Evolutionary conservation across 208 protist genomes (phyloP), one percentile per base, ranked within the genome.

Genomic region (Herpetomonas tarakana): DNA sequence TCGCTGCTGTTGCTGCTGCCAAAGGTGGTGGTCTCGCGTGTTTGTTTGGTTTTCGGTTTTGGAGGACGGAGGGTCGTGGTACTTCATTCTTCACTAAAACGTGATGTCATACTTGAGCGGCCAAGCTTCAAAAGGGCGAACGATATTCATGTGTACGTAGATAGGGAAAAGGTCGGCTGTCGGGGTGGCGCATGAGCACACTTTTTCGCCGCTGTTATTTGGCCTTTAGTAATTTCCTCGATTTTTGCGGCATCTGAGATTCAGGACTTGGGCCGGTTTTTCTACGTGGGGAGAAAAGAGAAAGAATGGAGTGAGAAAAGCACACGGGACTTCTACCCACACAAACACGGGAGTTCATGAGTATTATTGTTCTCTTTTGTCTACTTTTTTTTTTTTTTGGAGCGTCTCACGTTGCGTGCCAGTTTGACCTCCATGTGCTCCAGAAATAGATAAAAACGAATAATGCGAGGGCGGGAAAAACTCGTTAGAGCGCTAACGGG

Each of bases 381-480:
- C n/a, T n/a, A n/a, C n/a, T n/a, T n/a, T n/a, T n/a, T n/a, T n/a
- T n/a, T n/a, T n/a, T n/a, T n/a, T n/a, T n/a, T n/a, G n/a, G n/a
- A n/a, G n/a, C n/a, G n/a, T n/a, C n/a, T n/a, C n/a, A n/a, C n/a
- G n/a, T n/a, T n/a, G n/a, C n/a, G n/a, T n/a, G n/a, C n/a, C n/a
- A n/a, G n/a, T 39, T 47, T 25, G 39, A 54, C 24, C 3, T 61
- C 22, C 16, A 55, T 21, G 18, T 64, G 19, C 52, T 35, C 41
- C 45, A 47, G 35, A 38, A 45, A 49, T 50, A 46, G 58, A 39
- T 67, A 39, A 72, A 66, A 67, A 52, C 25, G 30, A 68, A 52
- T 62, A 53, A 68, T 62, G 28, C n/a, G 24, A 44, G 53, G 21
- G 26, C 27, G 11, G 21, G 22, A 54, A 46, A 29, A 54, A 31